Percentiles rank a stretch among this genome's conserved stretches.
Evolutionary conservation across 345 rosid genomes (phyloP).

Genomic region (Sonneratia caseolaris): DNA sequence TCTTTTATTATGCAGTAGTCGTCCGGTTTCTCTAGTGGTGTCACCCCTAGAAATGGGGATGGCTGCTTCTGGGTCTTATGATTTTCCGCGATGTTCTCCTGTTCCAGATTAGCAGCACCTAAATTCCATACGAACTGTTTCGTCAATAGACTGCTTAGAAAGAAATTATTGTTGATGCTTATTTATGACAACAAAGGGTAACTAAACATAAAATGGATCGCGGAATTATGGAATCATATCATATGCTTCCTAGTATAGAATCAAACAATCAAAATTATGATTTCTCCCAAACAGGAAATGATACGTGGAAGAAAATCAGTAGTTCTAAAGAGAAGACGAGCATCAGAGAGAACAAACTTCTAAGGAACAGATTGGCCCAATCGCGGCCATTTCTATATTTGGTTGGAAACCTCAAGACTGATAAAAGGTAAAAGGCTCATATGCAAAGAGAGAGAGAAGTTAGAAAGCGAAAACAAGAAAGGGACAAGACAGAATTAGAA

Average conservation of each 20-base stretch:
- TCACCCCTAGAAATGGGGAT: conserved; percentile 37
- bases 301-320: too few species aligned
- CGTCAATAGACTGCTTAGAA: background rate
- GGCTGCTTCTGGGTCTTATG: conserved; percentile 27
- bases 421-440: too few species aligned
- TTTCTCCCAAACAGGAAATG: too few species aligned
- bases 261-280: background rate
- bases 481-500: too few species aligned
- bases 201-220: too few species aligned
- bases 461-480: too few species aligned
- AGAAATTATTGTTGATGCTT: background rate
- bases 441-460: too few species aligned
- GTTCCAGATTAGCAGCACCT: conserved; percentile 39
- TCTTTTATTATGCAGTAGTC: conserved; percentile 55
- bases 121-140: conserved; percentile 10
- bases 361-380: too few species aligned
- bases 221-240: background rate
- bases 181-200: background rate
- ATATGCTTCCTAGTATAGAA: background rate
- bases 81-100: conserved; percentile 27
- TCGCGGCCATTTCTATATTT: too few species aligned
- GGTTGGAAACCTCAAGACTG: too few species aligned
- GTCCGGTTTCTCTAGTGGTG: conserved; percentile 57
- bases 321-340: too few species aligned
- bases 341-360: too few species aligned